phyloP scores from a whole-genome alignment of 768 basidiomycete genomes.

The Daedaleopsis nitida region DNA sequence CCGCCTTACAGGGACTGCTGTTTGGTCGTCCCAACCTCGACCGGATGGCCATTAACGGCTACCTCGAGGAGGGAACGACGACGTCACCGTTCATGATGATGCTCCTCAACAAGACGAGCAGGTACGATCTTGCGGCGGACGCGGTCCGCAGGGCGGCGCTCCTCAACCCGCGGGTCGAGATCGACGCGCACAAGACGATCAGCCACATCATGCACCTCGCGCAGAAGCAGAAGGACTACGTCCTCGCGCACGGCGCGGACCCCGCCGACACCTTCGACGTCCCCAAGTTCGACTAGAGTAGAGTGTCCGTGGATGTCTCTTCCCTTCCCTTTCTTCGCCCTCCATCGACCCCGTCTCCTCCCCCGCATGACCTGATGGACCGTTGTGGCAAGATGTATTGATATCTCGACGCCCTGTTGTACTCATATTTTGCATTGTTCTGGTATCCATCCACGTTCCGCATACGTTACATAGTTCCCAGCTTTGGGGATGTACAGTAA shows the following conservation, averaged over 20 bases:
- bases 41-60: slow-evolving; percentile 61
- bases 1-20: slow-evolving; percentile 42
- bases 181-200: slow-evolving; percentile 57
- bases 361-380: background rate
- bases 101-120: slow-evolving; percentile 68
- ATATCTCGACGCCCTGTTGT: background rate
- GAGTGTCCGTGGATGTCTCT: background rate
- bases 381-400: background rate
- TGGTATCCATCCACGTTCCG: too few species aligned
- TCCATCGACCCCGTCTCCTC: background rate
- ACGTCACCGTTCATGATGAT: slow-evolving; percentile 90
- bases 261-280: slow-evolving; percentile 23
- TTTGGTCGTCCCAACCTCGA: slow-evolving; percentile 54
- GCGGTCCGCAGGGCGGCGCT: slow-evolving; percentile 59
- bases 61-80: slow-evolving; percentile 75
- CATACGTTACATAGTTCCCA: too few species aligned
- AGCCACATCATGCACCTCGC: slow-evolving; percentile 62
- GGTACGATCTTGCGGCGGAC: slow-evolving; percentile 63
- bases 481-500: too few species aligned
- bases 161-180: slow-evolving; percentile 55
- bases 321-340: background rate
- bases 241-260: slow-evolving; percentile 54
- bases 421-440: background rate
- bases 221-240: slow-evolving; percentile 62
- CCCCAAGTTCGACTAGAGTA: slow-evolving; percentile 20